Conservation (phyloP, 2,329 filamentous ascomycete genomes). For the Fusarium paranaense region DNA sequence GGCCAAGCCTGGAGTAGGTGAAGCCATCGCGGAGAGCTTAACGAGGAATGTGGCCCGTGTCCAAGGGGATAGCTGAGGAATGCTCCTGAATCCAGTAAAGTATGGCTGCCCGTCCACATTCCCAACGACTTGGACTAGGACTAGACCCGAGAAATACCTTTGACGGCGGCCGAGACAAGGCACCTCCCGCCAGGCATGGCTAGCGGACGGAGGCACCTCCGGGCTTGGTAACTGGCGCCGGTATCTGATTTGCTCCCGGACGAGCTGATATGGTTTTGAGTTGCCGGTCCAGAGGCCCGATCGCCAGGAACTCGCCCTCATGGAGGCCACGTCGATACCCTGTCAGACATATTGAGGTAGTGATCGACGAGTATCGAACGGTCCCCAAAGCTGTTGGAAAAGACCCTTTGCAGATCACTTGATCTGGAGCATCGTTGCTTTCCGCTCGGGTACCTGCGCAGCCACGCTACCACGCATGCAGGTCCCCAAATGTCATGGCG, state of each 20-base stretch:
- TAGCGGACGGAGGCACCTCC: not conserved
- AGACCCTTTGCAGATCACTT: slow-evolving; percentile 7
- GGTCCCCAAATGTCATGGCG: not conserved
- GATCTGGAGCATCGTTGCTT: slow-evolving; percentile 17
- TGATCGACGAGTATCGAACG: not conserved
- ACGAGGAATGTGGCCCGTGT: slow-evolving; percentile 31
- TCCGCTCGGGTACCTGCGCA: slow-evolving; percentile 6
- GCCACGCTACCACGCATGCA: not conserved
- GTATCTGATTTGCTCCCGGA: not conserved
- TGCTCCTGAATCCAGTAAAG: slow-evolving; percentile 29
- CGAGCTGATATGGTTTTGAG: not conserved
- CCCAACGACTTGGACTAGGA: slow-evolving; percentile 7
- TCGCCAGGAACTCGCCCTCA: slow-evolving; percentile 17
- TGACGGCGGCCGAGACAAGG: slow-evolving; percentile 8
- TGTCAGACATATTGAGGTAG: not conserved
- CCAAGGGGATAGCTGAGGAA: slow-evolving; percentile 27
- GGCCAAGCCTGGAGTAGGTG: slow-evolving; percentile 26
- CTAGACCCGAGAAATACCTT: slow-evolving; percentile 3
- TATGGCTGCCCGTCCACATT: slow-evolving; percentile 25
- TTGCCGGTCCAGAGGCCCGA: slow-evolving; percentile 23
- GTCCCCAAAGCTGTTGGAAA: not conserved
- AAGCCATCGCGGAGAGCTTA: slow-evolving; percentile 29
- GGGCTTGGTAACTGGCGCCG: not conserved
- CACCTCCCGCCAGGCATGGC: slow-evolving; percentile 1
- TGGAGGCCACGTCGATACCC: not conserved